Percentiles rank a stretch among this genome's conserved stretches.
Evolutionary conservation across 495 filamentous ascomycete species (phyloP).

Genomic region (Aspergillus saccharolyticus): DNA sequence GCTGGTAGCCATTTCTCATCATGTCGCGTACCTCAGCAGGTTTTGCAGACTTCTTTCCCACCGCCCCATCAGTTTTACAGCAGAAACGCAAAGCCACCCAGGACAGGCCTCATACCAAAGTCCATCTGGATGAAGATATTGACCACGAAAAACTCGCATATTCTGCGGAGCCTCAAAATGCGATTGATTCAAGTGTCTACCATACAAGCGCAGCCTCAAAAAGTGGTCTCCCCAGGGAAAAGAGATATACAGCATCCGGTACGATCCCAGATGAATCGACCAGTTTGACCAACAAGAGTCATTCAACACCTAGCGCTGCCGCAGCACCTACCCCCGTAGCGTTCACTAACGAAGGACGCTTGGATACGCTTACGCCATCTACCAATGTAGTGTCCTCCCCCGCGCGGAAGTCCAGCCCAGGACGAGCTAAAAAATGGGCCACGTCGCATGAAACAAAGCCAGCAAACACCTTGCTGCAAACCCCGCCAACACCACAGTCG

Average conservation of each 20-base stretch:
- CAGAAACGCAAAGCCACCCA: slow-evolving; percentile 45
- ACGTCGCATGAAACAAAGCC: slow-evolving; percentile 26
- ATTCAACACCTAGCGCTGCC: slow-evolving; percentile 54
- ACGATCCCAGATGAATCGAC: slow-evolving; percentile 57
- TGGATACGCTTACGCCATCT: slow-evolving; percentile 66
- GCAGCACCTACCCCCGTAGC: slow-evolving; percentile 30
- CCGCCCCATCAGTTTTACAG: slow-evolving; percentile 66
- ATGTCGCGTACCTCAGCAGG: slow-evolving; percentile 81
- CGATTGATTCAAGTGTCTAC: slow-evolving; percentile 11
- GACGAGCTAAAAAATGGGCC: slow-evolving; percentile 32
- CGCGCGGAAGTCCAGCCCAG: slow-evolving; percentile 53
- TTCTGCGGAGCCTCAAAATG: slow-evolving; percentile 4
- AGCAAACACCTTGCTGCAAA: slow-evolving; percentile 46
- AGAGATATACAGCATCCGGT: slow-evolving; percentile 13
- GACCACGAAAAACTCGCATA: slow-evolving; percentile 6
- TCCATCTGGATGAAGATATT: slow-evolving; percentile 23
- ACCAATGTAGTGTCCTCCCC: slow-evolving; percentile 75
- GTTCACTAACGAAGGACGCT: slow-evolving; percentile 43
- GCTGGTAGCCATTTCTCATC: slow-evolving; percentile 45
- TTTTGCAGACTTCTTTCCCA: slow-evolving; percentile 87
- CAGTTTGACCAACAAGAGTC: slow-evolving; percentile 60
- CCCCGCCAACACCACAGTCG: slow-evolving; percentile 46
- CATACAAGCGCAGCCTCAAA: slow-evolving; percentile 11
- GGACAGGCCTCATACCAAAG: slow-evolving; percentile 36
- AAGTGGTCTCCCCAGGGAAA: slow-evolving; percentile 7